A percentile compares a stretch with the other conserved stretches of the same genome.
phyloP scores from a whole-genome alignment of 2,329 filamentous ascomycete genomes.

The Phialocephala subalpina region DNA sequence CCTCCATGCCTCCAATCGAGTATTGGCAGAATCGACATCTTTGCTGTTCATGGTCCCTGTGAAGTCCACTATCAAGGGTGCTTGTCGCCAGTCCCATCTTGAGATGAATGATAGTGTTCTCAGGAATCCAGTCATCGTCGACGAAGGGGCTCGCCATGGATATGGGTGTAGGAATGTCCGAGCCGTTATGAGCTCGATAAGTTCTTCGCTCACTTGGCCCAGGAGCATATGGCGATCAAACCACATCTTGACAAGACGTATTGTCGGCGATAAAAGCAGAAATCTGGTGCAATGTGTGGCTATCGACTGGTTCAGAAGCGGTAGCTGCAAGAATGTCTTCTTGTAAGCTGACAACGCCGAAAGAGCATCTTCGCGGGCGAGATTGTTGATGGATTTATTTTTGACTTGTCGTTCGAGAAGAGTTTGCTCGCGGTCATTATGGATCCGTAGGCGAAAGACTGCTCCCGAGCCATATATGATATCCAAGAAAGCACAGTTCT shows the following conservation, averaged over 20 bases:
- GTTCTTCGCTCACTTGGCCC: conserved; percentile 77
- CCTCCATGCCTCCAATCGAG: conserved; percentile 83
- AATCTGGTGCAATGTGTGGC: conserved; percentile 82
- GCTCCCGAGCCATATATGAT: conserved; percentile 76
- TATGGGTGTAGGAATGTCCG: conserved; percentile 82
- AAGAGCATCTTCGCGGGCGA: conserved; percentile 73
- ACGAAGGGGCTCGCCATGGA: conserved; percentile 82
- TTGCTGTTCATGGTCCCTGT: conserved; percentile 68
- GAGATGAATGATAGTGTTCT: conserved; percentile 82
- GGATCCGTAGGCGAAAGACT: conserved; percentile 84
- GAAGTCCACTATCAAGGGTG: conserved; percentile 83
- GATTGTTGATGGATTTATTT: conserved; percentile 72
- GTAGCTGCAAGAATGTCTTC: conserved; percentile 74
- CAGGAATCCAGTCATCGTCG: conserved; percentile 80
- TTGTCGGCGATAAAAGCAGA: conserved; percentile 80
- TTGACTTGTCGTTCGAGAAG: conserved; percentile 82
- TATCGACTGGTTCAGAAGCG: conserved; percentile 83
- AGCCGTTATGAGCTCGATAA: conserved; percentile 84
- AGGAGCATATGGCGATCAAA: conserved; percentile 83
- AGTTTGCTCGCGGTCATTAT: conserved; percentile 85
- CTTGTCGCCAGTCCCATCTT: conserved; percentile 89
- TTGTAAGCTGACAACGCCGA: conserved; percentile 75
- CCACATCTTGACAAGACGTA: conserved; percentile 90
- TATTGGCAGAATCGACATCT: conserved; percentile 69
- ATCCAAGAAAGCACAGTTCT: conserved; percentile 86